Base-by-base conservation (phyloP, 1,284 basidiomycete genomes). In the Hortiboletus rubellus region DNA sequence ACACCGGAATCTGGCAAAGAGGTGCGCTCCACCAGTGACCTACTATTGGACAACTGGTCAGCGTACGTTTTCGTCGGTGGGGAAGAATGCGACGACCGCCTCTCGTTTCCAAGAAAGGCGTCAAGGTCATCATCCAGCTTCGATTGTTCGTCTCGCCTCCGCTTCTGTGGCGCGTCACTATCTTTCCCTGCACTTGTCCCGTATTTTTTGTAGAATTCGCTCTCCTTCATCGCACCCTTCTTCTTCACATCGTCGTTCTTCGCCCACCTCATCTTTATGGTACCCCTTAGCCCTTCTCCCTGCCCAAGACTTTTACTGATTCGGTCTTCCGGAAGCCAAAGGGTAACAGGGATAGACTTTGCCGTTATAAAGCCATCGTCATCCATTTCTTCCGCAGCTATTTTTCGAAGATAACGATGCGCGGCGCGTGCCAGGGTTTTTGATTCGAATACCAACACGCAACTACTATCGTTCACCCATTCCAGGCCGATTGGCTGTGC, bases 401-500 rank as follows among this genome's bases (percentile, higher is more conserved):
- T 74, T 66, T 84, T 86, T 55, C 78, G 77, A 27, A 91, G 77
- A 24, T 67, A 67, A 10, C 72, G 70, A 61, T 81, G 79, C 1
- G 82, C 89, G 1, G 71, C 64, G 9, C 79, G 80, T 10, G 88
- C 87, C 7, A 76, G 70, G 38, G 71, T 61, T 50, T 79, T 83
- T 27, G 82, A 76, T 12, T 80, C 72, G 66, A 90, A 92, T 47
- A 92, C 85, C 54, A 92, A 75, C 7, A 92, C 79, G 64, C 89
- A 91, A 31, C 87, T 89, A 31, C 76, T 85, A 73, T 92, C 90
- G 67, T 91, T 83, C 10, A 92, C 79, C 90, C 89, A 91, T 70
- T 92, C 88, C 10, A 90, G 74, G 3, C 79, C 86, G 57, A 89
- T 78, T 0, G 89, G 90, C 27, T 81, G 78, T 0, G 82, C 78